phyloP scores from a whole-genome alignment of 2,329 filamentous ascomycete genomes.

The Cladophialophora immunda region DNA sequence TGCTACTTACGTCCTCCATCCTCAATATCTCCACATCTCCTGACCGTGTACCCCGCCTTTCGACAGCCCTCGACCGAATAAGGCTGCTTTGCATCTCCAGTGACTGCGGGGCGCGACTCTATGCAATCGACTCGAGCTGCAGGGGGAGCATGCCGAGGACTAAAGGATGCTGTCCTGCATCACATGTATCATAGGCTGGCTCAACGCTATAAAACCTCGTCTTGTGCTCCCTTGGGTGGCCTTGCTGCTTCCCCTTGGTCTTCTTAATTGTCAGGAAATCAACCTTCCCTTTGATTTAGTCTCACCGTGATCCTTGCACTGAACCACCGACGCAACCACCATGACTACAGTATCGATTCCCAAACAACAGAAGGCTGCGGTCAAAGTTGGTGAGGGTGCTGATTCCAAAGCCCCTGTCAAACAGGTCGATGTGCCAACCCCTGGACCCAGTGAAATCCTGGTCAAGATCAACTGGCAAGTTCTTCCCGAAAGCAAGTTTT shows the following conservation, averaged over 20 bases:
- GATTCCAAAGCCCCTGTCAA: conserved; percentile 42
- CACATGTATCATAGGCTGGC: neutral
- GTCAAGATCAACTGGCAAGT: conserved; percentile 82
- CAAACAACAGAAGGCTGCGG: conserved; percentile 39
- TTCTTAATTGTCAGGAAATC: neutral
- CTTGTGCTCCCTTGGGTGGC: neutral
- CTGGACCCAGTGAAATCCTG: conserved; percentile 87
- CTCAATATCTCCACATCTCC: neutral
- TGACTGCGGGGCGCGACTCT: conserved; percentile 12
- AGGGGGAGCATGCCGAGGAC: neutral
- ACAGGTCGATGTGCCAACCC: conserved; percentile 77
- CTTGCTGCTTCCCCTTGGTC: neutral
- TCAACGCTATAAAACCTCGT: neutral
- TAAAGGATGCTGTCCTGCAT: neutral
- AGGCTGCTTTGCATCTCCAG: neutral
- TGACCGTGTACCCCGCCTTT: conserved; percentile 25
- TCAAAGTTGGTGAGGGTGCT: conserved; percentile 36
- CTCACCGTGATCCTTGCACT: neutral
- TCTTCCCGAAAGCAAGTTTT: neutral
- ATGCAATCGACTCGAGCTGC: conserved; percentile 7
- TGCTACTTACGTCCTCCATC: neutral
- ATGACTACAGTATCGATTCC: conserved; percentile 40
- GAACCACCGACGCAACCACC: conserved; percentile 3
- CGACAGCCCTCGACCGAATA: conserved; percentile 15
- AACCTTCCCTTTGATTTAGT: neutral